Percentiles rank a stretch among this genome's conserved stretches.
phyloP scores from a whole-genome alignment of 768 basidiomycete genomes.

The Amylocystis lapponica region DNA sequence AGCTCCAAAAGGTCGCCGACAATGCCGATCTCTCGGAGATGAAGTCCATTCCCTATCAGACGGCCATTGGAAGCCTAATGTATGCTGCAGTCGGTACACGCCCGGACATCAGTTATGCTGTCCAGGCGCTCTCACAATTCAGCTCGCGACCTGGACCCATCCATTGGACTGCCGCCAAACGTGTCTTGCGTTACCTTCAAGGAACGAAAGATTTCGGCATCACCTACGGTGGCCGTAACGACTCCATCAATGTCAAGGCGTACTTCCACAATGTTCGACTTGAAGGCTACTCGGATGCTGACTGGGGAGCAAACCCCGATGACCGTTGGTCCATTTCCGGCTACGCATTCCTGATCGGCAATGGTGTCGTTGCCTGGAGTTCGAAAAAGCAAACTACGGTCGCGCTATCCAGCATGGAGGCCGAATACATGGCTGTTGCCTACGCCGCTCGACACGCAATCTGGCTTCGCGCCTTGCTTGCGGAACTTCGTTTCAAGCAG shows the following conservation, averaged over 20 bases:
- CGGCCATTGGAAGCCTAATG: slow-evolving; percentile 17
- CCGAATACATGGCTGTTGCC: slow-evolving; percentile 31
- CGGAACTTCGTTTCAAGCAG: slow-evolving; percentile 18
- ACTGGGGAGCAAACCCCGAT: slow-evolving; percentile 25
- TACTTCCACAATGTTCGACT: slow-evolving; percentile 1
- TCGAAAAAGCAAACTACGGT: slow-evolving; percentile 25
- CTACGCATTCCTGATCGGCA: slow-evolving; percentile 21
- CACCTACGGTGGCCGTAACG: slow-evolving; percentile 5
- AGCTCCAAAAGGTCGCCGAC: slow-evolving; percentile 6
- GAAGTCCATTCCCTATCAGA: slow-evolving; percentile 13
- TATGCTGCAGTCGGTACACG: slow-evolving; percentile 26
- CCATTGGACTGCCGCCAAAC: slow-evolving; percentile 25
- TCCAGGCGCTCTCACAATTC: slow-evolving; percentile 15
- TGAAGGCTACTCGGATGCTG: slow-evolving; percentile 28
- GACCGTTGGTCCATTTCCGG: slow-evolving; percentile 21
- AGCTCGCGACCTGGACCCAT: slow-evolving; percentile 9
- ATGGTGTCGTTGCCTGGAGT: slow-evolving; percentile 20
- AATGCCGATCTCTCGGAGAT: slow-evolving; percentile 6
- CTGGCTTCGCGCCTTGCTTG: slow-evolving; percentile 26
- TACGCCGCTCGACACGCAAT: slow-evolving; percentile 25
- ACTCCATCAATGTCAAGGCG: neutral
- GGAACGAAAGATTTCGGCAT: slow-evolving; percentile 21
- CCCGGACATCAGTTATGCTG: slow-evolving; percentile 26
- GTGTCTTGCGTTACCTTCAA: slow-evolving; percentile 26
- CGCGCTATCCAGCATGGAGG: too few species aligned